These are phyloP conservation scores for Sporisorium graminicola DNA, from an alignment of 1,284 basidiomycete species.

Conservation along the genomic window DNA sequence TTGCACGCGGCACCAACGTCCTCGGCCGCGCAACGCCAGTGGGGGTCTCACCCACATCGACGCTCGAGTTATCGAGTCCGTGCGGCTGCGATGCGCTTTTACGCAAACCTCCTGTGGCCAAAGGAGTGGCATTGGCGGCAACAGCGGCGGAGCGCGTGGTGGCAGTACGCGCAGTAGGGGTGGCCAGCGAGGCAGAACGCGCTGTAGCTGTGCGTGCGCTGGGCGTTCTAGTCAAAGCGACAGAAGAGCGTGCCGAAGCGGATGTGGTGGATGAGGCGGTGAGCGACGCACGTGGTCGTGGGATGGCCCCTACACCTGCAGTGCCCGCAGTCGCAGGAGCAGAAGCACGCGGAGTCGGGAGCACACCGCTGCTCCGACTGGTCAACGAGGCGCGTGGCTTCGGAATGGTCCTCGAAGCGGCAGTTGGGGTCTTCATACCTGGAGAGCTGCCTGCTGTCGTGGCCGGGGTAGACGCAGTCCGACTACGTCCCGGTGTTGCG, in stretches of 20 bases:
- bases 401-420: constrained; percentile 16
- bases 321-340: constrained; percentile 3
- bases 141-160: constrained; percentile 5
- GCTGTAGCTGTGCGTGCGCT: constrained; percentile 8
- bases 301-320: constrained; percentile 2
- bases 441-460: constrained; percentile 11
- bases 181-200: constrained; percentile 30
- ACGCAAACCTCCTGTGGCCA: constrained; percentile 13
- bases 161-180: constrained; percentile 19
- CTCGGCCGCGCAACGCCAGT: constrained; percentile 3
- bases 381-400: constrained; percentile 29
- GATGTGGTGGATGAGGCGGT: constrained; percentile 3
- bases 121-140: constrained; percentile 14
- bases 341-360: constrained; percentile 22
- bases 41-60: constrained; percentile 11
- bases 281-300: constrained; percentile 31
- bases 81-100: constrained; percentile 47
- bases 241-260: neutral
- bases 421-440: constrained; percentile 26
- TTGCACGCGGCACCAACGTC: constrained; percentile 32
- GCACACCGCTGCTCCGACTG: constrained; percentile 4
- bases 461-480: constrained; percentile 1
- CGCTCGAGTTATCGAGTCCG: constrained; percentile 7
- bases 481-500: constrained; percentile 19
- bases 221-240: neutral